A percentile compares a stretch with the other conserved stretches of the same genome.
Conservation (phyloP, 768 basidiomycete genomes). For the Agaricus sinodeliciosus region DNA sequence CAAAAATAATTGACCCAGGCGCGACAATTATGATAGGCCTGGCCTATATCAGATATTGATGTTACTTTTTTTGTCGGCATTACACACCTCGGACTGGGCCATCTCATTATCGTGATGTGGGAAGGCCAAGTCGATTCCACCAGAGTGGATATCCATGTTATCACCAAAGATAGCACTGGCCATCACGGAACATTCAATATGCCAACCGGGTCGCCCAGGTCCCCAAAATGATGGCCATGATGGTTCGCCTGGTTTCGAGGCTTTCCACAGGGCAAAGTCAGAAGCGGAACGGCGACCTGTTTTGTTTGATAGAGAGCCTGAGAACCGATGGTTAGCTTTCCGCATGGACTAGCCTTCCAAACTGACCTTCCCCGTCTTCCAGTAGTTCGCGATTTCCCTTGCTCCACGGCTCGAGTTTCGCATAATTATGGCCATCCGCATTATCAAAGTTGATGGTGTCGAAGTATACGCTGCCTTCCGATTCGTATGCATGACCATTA, state of each 20-base stretch:
- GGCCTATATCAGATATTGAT: slow-evolving; percentile 5
- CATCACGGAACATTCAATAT: slow-evolving; percentile 99
- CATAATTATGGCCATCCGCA: slow-evolving; percentile 74
- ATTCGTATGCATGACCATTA: slow-evolving; percentile 75
- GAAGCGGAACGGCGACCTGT: slow-evolving; percentile 70
- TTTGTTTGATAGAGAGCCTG: slow-evolving; percentile 36
- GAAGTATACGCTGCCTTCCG: slow-evolving; percentile 84
- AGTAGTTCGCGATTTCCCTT: slow-evolving; percentile 88
- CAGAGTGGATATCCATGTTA: slow-evolving; percentile 96
- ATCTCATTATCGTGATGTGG: slow-evolving; percentile 99
- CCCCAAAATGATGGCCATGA: slow-evolving; percentile 98
- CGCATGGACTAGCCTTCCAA: background rate
- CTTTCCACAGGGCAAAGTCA: slow-evolving; percentile 98
- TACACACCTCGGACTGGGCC: slow-evolving; percentile 85
- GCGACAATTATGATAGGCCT: slow-evolving; percentile 90
- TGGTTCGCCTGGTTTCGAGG: slow-evolving; percentile 93
- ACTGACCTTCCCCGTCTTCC: slow-evolving; percentile 85
- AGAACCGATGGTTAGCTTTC: slow-evolving; percentile 5
- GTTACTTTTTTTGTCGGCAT: slow-evolving; percentile 7
- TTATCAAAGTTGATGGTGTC: slow-evolving; percentile 80
- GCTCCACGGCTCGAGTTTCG: slow-evolving; percentile 94
- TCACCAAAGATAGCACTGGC: slow-evolving; percentile 85
- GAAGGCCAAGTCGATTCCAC: slow-evolving; percentile 95
- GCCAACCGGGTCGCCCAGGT: slow-evolving; percentile 93
- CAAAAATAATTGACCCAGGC: slow-evolving; percentile 99